Evolutionary conservation across 75 land plant species (phyloP).

Genomic region (Larix kaempferi): DNA sequence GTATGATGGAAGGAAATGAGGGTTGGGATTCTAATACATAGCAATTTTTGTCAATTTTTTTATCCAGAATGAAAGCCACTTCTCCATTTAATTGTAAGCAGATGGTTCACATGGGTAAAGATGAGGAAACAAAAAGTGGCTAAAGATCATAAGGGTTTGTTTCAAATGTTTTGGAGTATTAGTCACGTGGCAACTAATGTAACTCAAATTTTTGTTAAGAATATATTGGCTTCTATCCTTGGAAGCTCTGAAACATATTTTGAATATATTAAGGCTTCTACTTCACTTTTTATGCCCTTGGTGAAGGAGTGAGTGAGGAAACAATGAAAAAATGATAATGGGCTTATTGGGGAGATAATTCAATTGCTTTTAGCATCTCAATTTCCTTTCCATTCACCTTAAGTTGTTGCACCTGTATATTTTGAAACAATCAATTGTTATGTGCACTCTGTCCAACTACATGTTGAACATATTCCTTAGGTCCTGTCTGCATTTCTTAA

Average conservation of each 20-base stretch:
- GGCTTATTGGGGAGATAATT: no score
- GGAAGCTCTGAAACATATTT: constrained; percentile 44
- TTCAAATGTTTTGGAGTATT: constrained; percentile 17
- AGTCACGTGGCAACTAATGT: constrained; percentile 85
- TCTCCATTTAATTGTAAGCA: constrained; percentile 60
- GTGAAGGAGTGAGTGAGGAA: constrained; percentile 82
- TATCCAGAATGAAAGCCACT: constrained; percentile 61
- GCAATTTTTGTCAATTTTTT: constrained; percentile 72
- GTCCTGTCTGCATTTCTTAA: no score
- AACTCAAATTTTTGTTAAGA: constrained; percentile 70
- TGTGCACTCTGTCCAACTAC: no score
- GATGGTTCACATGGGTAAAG: constrained; percentile 60
- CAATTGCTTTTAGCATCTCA: no score
- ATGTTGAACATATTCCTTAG: no score
- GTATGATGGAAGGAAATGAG: constrained; percentile 53
- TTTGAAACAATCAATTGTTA: no score
- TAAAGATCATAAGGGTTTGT: no score
- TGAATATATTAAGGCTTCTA: constrained; percentile 86
- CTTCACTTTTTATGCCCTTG: constrained; percentile 67
- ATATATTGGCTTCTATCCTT: neutral
- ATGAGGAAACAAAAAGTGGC: constrained; percentile 88
- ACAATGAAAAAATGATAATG: constrained; percentile 37
- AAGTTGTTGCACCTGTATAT: no score
- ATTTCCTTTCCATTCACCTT: no score
- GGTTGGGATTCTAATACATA: constrained; percentile 57